A percentile compares a stretch with the other conserved stretches of the same genome.
phyloP scores from a whole-genome alignment of 768 basidiomycete genomes.

The Boletus pseudopeckii region DNA sequence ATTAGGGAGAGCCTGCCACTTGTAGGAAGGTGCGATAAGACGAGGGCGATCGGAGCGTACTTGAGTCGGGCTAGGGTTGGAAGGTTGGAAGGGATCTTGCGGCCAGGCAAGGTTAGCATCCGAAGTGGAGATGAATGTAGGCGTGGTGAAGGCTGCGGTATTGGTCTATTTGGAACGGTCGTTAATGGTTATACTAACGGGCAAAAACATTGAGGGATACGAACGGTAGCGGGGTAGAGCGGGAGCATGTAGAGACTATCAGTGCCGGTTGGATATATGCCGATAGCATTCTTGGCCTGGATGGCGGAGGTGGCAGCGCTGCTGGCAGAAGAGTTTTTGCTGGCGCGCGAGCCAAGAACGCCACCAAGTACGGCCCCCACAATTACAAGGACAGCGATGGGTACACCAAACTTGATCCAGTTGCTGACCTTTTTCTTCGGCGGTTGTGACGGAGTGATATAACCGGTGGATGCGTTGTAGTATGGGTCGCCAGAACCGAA shows the following conservation, averaged over 20 bases:
- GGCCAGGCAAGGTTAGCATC: slow-evolving; percentile 67
- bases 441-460: slow-evolving; percentile 48
- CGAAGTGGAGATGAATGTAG: slow-evolving; percentile 65
- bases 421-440: slow-evolving; percentile 55
- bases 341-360: slow-evolving; percentile 65
- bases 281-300: slow-evolving; percentile 57
- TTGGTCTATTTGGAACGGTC: slow-evolving; percentile 53
- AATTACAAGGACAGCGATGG: slow-evolving; percentile 60
- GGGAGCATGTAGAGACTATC: slow-evolving; percentile 78
- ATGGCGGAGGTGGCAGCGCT: slow-evolving; percentile 49
- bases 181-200: neutral
- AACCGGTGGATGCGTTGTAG: slow-evolving; percentile 69
- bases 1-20: slow-evolving; percentile 78
- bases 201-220: slow-evolving; percentile 31
- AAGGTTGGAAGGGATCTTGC: slow-evolving; percentile 67
- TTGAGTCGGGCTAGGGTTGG: slow-evolving; percentile 54
- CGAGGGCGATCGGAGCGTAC: slow-evolving; percentile 82
- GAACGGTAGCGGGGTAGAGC: slow-evolving; percentile 83
- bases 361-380: slow-evolving; percentile 72
- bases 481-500: slow-evolving; percentile 66
- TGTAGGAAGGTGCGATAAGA: slow-evolving; percentile 87
- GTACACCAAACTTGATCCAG: slow-evolving; percentile 77
- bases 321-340: slow-evolving; percentile 35
- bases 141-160: slow-evolving; percentile 61
- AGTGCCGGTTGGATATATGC: slow-evolving; percentile 73